Base-by-base conservation (phyloP, 371 early-diverging fungal species). In the Apophysomyces variabilis region DNA sequence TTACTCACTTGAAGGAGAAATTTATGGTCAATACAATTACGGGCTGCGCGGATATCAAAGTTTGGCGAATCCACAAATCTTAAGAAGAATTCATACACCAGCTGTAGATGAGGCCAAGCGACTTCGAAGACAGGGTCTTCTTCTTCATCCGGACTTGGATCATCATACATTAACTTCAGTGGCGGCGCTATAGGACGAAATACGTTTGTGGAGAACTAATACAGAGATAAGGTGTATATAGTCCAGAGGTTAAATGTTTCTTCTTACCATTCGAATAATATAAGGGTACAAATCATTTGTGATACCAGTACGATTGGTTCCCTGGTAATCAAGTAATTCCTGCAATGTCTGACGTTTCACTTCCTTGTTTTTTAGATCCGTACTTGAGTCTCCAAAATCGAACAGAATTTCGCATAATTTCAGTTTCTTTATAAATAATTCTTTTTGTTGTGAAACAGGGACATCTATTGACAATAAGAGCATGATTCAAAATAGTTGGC, bases 81-180 rank as follows among this genome's bases (percentile, higher is more conserved):
- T 57, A 97, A 82, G 74, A 98, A 96, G 70, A 97, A 92, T 73
- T 95, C 96, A 77, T 98, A 98, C 8, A 98, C 97, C 54, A 96
- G 86, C 72, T 95, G 95, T 47, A 97, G 79, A 78, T 98, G 99
- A 39, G 98, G 98, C 99, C 99, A 98, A 4, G 95, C 93, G 38
- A 90, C 77, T 73, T 98, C 99, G 38, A 96, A 80, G 5, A 95
- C 93, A 7, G 97, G 96, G 68, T 98, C 99, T 74, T 98, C 99
- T 74, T 98, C 99, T 71, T 97, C 98, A 70, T 98, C 99, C 3
- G 96, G 96, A 75, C 97, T 98, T 71, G 92, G 96, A 8, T 65
- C 72, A 61, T 74, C 68, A 38, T 47, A 60, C n/a, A 84, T 85
- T 14, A 93, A 92, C 68, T 93, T 93, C 50, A 92, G 85, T 72